Conservation (phyloP, 176 grass and related monocot genomes). For the Avena eriantha region DNA sequence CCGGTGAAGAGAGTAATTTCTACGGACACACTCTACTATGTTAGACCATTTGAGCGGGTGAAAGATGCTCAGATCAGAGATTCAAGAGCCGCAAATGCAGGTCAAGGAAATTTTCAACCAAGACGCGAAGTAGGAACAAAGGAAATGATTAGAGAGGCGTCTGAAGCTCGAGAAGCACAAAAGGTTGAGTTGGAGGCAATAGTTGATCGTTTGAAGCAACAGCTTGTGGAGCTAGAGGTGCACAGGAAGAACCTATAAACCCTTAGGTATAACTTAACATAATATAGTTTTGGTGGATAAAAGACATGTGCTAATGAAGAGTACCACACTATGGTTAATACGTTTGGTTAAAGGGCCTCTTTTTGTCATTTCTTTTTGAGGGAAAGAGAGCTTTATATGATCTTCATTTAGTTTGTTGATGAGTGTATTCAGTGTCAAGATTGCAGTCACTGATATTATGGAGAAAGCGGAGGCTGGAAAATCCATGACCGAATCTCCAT, state of each 20-base stretch:
- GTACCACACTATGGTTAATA: neutral
- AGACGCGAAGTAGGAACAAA: neutral
- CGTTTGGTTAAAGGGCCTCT: neutral
- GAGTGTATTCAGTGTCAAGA: neutral
- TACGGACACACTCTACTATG: slow-evolving; percentile 38
- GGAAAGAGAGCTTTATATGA: neutral
- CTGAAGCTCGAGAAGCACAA: neutral
- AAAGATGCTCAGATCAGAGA: slow-evolving; percentile 20
- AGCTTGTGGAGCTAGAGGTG: neutral
- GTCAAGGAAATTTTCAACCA: slow-evolving; percentile 27
- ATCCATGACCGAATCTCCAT: neutral
- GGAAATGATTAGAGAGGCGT: slow-evolving; percentile 13
- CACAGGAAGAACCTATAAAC: neutral
- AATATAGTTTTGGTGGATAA: neutral
- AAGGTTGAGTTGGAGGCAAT: slow-evolving; percentile 13
- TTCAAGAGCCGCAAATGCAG: slow-evolving; percentile 1
- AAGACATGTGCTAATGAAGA: neutral
- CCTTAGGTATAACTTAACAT: slow-evolving; percentile 1
- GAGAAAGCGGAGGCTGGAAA: neutral
- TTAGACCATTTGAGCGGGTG: neutral
- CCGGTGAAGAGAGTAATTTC: neutral
- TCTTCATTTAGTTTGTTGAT: neutral
- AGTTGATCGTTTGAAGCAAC: neutral
- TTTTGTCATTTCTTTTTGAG: neutral
- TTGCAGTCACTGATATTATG: neutral